Evolutionary conservation across 192 early-diverging fungal species (phyloP), one percentile per base, ranked within the genome.

Genomic region (Thamnidium elegans): DNA sequence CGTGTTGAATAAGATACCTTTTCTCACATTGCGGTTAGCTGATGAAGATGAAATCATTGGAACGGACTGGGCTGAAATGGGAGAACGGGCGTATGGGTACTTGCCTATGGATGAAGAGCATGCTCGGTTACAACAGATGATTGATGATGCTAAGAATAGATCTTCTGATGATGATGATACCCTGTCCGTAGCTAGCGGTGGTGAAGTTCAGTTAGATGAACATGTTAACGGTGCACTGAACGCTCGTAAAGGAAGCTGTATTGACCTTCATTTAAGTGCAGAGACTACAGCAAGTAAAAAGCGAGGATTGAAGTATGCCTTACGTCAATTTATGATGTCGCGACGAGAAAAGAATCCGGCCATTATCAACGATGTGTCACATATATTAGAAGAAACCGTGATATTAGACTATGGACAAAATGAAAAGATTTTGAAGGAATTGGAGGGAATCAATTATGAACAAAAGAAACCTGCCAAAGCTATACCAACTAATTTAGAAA

Each of bases 1-100:
- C 9, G 63, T 86, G 46, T 84, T 97, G 62, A 84, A 93, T 81
- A 58, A 72, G 21, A 84, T 94, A 55, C 91, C 92, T 8, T 86
- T 80, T 3, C 75, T 96, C 44, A 79, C 76, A 50, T 76, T 96
- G 60, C 90, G 95, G 51, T 76, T 92, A 32, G 76, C 89, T 60
- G 87, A 89, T 51, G 84, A 88, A 52, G 87, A 86, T 63, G 86
- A 87, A 67, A 75, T 84, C 19, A 68, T 89, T 3, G 94, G 94
- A 11, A 79, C 86, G 4, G 93, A 97, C 68, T 71, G 86, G 58
- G 73, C 90, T n/a, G 86, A 94, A 77, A 91, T 95, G 83, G 93
- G 94, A 48, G 92, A 94, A 77, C 62, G 71, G 42, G 81, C 87
- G 7, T 90, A 89, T 54, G 85, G 73, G 1, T 79, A 79, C 47